Conservation (phyloP, 441 rosid genomes). For the Bruguiera hainesii region DNA sequence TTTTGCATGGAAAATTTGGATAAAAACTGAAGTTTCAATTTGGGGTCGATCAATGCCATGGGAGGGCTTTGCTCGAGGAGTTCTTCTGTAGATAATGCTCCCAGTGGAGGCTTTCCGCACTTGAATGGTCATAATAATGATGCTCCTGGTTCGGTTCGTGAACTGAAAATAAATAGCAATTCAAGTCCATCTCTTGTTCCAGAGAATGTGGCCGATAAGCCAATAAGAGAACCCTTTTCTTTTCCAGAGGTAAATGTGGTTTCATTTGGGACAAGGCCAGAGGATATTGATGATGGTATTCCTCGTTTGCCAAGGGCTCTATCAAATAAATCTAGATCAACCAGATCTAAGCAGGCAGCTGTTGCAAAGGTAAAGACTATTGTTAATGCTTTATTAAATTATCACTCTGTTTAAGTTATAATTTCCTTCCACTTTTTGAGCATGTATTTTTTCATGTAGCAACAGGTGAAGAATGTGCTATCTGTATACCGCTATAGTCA, state of each 20-base stretch:
- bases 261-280: slow-evolving; percentile 39
- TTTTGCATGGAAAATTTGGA: slow-evolving; percentile 33
- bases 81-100: slow-evolving; percentile 86
- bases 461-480: slow-evolving; percentile 4
- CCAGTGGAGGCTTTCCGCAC: slow-evolving; percentile 73
- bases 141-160: slow-evolving; percentile 41
- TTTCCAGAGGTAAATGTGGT: slow-evolving; percentile 42
- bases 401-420: too few relatives aligned
- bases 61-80: slow-evolving; percentile 99
- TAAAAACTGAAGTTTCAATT: slow-evolving; percentile 21
- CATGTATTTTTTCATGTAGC: slow-evolving; percentile 4
- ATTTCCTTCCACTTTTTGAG: slow-evolving; percentile 6
- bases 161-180: slow-evolving; percentile 37
- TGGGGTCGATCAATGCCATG: slow-evolving; percentile 40
- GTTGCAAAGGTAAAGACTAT: slow-evolving; percentile 66
- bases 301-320: slow-evolving; percentile 63
- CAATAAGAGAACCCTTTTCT: slow-evolving; percentile 43
- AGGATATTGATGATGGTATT: slow-evolving; percentile 68
- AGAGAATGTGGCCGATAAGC: slow-evolving; percentile 48
- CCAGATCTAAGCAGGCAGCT: slow-evolving; percentile 77
- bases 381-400: slow-evolving; percentile 1
- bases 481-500: background rate
- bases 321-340: slow-evolving; percentile 74
- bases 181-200: slow-evolving; percentile 38
- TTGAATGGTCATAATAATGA: slow-evolving; percentile 53